Evolutionary conservation across 2,329 filamentous ascomycete species (phyloP).

Genomic region (Scedosporium dehoogii): DNA sequence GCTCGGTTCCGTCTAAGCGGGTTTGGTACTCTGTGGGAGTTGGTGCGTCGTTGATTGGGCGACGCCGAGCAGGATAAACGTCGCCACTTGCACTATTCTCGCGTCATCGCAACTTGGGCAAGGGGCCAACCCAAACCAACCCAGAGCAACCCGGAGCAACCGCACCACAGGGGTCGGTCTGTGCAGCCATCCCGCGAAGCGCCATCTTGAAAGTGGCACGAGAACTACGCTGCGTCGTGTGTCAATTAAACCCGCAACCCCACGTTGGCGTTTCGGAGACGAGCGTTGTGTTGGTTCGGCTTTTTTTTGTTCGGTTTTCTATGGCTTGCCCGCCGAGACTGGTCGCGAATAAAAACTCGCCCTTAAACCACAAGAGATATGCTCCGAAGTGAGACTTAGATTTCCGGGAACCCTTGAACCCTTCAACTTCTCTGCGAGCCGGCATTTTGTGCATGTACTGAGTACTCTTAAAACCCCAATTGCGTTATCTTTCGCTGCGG

Average conservation of each 20-base stretch:
- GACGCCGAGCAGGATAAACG: background rate
- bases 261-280: background rate
- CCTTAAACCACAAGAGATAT: background rate
- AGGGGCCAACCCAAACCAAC: background rate
- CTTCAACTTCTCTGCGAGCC: background rate
- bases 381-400: background rate
- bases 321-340: background rate
- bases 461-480: background rate
- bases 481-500: background rate
- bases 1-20: background rate
- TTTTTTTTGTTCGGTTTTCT: too few species aligned
- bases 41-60: background rate
- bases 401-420: background rate
- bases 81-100: slow-evolving; percentile 5
- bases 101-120: background rate
- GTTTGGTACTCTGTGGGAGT: background rate
- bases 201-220: background rate
- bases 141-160: background rate
- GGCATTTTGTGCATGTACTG: background rate
- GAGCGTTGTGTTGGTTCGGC: too few species aligned
- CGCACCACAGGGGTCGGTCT: too few species aligned
- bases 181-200: background rate
- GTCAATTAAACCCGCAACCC: background rate
- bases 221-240: too few species aligned
- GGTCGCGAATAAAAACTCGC: background rate